Evolutionary conservation across 345 rosid genomes (phyloP).

Genomic region (Angophora floribunda): DNA sequence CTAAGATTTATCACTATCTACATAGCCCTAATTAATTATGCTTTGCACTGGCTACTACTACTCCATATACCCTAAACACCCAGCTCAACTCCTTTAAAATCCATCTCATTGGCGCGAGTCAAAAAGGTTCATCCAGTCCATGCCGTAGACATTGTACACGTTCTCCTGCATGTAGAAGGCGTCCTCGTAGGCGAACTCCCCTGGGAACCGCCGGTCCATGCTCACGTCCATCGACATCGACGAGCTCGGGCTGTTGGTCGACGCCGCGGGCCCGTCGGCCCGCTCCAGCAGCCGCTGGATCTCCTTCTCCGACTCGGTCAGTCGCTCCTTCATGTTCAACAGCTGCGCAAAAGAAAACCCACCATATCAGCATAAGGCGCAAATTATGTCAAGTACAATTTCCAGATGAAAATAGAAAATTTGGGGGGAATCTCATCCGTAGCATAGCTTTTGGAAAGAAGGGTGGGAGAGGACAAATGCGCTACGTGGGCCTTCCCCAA

Average conservation of each 20-base stretch:
- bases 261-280: constrained; percentile 12
- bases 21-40: background rate
- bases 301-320: constrained; percentile 41
- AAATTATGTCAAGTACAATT: background rate
- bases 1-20: background rate
- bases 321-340: constrained; percentile 36
- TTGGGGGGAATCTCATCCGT: background rate
- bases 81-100: background rate
- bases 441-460: background rate
- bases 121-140: background rate
- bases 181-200: constrained; percentile 33
- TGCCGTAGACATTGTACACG: constrained; percentile 15
- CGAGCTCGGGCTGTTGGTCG: constrained; percentile 42
- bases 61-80: background rate
- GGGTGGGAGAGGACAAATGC: background rate
- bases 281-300: constrained; percentile 32
- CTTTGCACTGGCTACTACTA: background rate
- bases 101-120: background rate
- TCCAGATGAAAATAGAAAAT: background rate
- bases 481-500: background rate
- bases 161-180: constrained; percentile 29
- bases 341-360: constrained; percentile 19
- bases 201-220: constrained; percentile 16
- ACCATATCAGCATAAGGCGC: background rate
- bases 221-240: constrained; percentile 20